Base-by-base conservation (phyloP, 2,329 filamentous ascomycete genomes). In the Calonectria leucothoes region DNA sequence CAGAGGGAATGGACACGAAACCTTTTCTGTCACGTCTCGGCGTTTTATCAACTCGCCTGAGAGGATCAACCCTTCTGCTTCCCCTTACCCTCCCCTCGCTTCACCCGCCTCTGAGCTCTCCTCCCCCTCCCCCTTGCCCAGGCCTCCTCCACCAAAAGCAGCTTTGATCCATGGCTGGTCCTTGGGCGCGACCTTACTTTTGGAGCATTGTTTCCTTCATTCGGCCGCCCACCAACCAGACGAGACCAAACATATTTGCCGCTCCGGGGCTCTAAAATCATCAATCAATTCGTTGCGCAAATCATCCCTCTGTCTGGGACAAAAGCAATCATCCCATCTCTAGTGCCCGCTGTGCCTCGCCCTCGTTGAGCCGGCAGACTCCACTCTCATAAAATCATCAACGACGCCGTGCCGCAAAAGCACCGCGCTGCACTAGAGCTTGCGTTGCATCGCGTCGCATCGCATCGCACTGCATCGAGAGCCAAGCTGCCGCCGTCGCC, bases 401-500 rank as follows among this genome's bases (percentile, higher is more conserved):
- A 48, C 59, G n/a, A 64, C 27, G 17, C 55, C 57, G 57, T 55
- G 65, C 65, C 51, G 67, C 25, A 39, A 33, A 64, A 48, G 66
- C 52, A 68, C 39, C 31, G 65, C 65, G 51, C 69, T 35, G 35
- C 68, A 57, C 48, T 57, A 52, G 35, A 64, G 42, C 65, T 33
- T 68, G 64, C 70, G 63, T 68, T 42, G 66, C 51, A 61, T 67
- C 69, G 64, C 51, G 52, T 59, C 55, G 55, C 55, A 61, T 61
- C 23, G 55, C 55, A 61, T n/a, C 55, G 55, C 55, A 61, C 39
- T 35, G 55, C 52, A 57, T 57, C 52, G 33, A 55, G 17, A 45
- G 52, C 64, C 31, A 61, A 61, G 55, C 64, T 63, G 49, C 69
- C 61, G 61, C 68, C 61, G 68, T n/a, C 68, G 59, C 49, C 68